A percentile compares a stretch with the other conserved stretches of the same genome.
Conservation (phyloP, 2,329 filamentous ascomycete species). For the Penicillium digitatum region DNA sequence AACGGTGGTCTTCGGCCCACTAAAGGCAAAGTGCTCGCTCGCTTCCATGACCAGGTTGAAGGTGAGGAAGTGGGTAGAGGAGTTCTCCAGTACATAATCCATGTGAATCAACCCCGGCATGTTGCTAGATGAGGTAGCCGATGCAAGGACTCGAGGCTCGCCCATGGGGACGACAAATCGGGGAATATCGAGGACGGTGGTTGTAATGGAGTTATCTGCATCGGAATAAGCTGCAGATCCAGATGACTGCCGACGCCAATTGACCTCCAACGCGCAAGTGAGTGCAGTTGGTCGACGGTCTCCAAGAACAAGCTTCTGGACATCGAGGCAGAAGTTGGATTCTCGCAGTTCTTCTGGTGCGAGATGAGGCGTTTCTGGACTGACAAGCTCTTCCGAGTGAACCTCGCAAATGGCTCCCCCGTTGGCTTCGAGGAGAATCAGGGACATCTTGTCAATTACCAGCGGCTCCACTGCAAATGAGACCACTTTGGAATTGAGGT, state of each 20-base stretch:
- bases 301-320: constrained; percentile 74
- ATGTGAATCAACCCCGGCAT: constrained; percentile 45
- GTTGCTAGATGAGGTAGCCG: constrained; percentile 36
- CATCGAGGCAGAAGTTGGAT: constrained; percentile 67
- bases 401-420: constrained; percentile 59
- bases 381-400: constrained; percentile 32
- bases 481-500: constrained; percentile 64
- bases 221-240: constrained; percentile 26
- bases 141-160: constrained; percentile 77
- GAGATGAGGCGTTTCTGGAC: constrained; percentile 43
- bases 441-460: constrained; percentile 59
- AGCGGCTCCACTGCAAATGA: constrained; percentile 69
- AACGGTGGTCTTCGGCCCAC: constrained; percentile 75
- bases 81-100: constrained; percentile 80
- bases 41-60: constrained; percentile 92
- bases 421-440: constrained; percentile 59
- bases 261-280: constrained; percentile 69
- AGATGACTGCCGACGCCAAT: constrained; percentile 63
- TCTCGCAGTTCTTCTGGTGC: constrained; percentile 66
- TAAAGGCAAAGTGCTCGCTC: constrained; percentile 88
- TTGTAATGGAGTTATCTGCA: constrained; percentile 49
- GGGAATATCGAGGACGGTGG: constrained; percentile 69
- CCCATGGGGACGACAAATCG: constrained; percentile 74
- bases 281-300: constrained; percentile 72
- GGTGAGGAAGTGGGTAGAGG: constrained; percentile 88